These are phyloP conservation scores for Fusarium tanahbumbuense DNA, from an alignment of 2,329 filamentous ascomycete genomes.

Conservation along the genomic window DNA sequence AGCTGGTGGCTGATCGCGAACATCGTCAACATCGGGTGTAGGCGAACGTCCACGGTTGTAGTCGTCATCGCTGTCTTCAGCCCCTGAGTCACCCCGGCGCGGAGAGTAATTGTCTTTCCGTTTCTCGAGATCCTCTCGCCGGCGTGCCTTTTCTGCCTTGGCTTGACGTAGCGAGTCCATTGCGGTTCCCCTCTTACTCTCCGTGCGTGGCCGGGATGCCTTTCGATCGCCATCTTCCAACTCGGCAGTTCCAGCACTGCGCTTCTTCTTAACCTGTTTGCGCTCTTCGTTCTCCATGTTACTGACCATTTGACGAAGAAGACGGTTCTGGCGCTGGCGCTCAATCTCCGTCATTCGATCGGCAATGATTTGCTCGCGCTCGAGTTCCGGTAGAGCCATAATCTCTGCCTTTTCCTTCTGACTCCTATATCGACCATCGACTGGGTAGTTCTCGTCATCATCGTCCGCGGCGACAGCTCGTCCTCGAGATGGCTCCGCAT, in stretches of 20 bases:
- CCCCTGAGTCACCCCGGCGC: constrained; percentile 53
- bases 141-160: constrained; percentile 68
- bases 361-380: constrained; percentile 89
- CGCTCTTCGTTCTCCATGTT: constrained; percentile 73
- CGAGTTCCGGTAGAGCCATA: constrained; percentile 87
- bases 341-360: constrained; percentile 87
- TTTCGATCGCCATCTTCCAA: constrained; percentile 81
- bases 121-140: constrained; percentile 66
- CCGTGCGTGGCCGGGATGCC: constrained; percentile 75
- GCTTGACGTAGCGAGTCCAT: constrained; percentile 77
- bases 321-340: constrained; percentile 81
- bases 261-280: constrained; percentile 68
- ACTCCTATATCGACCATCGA: constrained; percentile 87
- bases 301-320: constrained; percentile 81
- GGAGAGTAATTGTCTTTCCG: constrained; percentile 65
- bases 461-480: constrained; percentile 60
- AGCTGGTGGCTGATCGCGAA: constrained; percentile 76
- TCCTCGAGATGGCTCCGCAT: constrained; percentile 60
- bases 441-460: constrained; percentile 78
- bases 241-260: constrained; percentile 83
- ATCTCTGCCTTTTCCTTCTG: constrained; percentile 81
- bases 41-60: constrained; percentile 71
- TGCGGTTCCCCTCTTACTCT: constrained; percentile 61
- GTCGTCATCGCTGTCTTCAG: constrained; percentile 81
- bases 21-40: constrained; percentile 71